phyloP scores from a whole-genome alignment of 2,329 filamentous ascomycete genomes.

The Pezicula carpinea region DNA sequence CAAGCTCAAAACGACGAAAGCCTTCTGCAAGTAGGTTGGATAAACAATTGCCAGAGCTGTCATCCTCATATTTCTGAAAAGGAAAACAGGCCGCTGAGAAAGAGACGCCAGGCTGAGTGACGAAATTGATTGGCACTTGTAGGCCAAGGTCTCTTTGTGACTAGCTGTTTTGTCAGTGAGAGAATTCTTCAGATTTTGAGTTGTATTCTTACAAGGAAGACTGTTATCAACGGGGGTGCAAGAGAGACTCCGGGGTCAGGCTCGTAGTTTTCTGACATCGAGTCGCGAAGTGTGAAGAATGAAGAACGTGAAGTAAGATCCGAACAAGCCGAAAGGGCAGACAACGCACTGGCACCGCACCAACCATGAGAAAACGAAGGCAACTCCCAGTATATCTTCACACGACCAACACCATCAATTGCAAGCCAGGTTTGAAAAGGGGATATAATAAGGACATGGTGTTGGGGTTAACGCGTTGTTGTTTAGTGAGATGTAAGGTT shows the following conservation, averaged over 20 bases:
- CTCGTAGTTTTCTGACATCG: slow-evolving; percentile 37
- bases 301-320: background rate
- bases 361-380: too few species aligned
- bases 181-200: slow-evolving; percentile 5
- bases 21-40: slow-evolving; percentile 59
- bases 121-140: slow-evolving; percentile 57
- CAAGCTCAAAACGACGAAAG: slow-evolving; percentile 52
- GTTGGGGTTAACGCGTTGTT: too few species aligned
- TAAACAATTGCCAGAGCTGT: slow-evolving; percentile 47
- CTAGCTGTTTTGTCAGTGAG: slow-evolving; percentile 22
- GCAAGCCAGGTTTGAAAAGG: too few species aligned
- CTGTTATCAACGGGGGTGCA: slow-evolving; percentile 26
- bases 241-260: slow-evolving; percentile 31
- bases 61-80: slow-evolving; percentile 46
- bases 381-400: too few species aligned
- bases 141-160: slow-evolving; percentile 57
- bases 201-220: slow-evolving; percentile 17
- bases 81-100: slow-evolving; percentile 56
- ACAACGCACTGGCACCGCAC: background rate
- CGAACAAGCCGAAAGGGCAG: background rate
- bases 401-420: too few species aligned
- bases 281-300: background rate
- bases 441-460: too few species aligned
- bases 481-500: too few species aligned
- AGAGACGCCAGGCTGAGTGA: slow-evolving; percentile 51